Percentiles rank a stretch among this genome's conserved stretches.
These are phyloP conservation scores for Cymodocea nodosa DNA, from an alignment of 116 monocot genomes.

Conservation along the genomic window DNA sequence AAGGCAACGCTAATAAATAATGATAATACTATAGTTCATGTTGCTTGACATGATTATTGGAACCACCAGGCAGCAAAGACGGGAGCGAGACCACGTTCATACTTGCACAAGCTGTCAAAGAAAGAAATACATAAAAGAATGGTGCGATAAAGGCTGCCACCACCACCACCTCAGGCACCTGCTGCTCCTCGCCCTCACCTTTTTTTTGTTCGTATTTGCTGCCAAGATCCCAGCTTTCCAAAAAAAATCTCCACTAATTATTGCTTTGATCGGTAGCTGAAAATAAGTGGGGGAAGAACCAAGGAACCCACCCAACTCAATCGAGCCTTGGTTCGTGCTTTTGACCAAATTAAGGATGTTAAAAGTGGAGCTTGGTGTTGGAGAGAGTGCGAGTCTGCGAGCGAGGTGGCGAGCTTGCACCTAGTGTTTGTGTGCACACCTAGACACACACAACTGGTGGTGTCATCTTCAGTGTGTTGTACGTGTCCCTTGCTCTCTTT, in stretches of 20 bases:
- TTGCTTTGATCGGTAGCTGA: conserved; percentile 1
- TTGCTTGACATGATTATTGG: background rate
- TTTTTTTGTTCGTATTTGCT: conserved; percentile 1
- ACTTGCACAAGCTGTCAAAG: background rate
- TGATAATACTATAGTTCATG: background rate
- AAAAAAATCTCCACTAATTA: conserved; percentile 1
- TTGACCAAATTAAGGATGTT: background rate
- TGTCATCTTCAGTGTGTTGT: background rate
- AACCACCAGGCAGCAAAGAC: background rate
- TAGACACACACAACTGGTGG: no score
- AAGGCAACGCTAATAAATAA: background rate
- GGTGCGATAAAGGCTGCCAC: background rate
- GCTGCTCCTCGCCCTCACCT: background rate
- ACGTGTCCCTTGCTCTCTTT: no score
- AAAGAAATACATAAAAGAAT: background rate
- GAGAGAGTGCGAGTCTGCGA: background rate
- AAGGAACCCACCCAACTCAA: conserved; percentile 1
- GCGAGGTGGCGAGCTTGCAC: no score
- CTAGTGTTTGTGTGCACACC: no score
- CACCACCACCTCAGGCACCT: background rate
- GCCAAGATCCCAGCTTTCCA: background rate
- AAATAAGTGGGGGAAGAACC: background rate
- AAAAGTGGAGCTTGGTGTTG: background rate
- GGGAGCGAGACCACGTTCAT: background rate
- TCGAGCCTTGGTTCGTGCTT: background rate